These are phyloP conservation scores for Firmiana major DNA, from an alignment of 345 rosid species.

Conservation along the genomic window DNA sequence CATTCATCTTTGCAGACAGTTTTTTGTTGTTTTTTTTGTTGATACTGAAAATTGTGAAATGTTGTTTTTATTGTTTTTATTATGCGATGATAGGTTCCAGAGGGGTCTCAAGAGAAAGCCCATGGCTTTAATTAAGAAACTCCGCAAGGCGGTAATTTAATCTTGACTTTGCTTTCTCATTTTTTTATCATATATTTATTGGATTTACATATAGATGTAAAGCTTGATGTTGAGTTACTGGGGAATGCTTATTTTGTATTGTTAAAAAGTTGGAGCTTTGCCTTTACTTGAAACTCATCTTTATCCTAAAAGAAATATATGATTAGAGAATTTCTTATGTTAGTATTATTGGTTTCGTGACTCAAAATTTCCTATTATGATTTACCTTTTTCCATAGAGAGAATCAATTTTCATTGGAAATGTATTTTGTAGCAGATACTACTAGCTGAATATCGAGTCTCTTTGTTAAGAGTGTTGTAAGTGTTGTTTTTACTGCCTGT, in stretches of 20 bases:
- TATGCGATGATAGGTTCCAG: conserved; percentile 54
- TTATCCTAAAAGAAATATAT: not conserved
- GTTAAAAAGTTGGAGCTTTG: not conserved
- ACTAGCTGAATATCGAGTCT: not conserved
- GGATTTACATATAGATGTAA: not conserved
- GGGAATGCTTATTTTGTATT: not conserved
- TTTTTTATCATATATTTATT: not conserved
- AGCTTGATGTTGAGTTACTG: not conserved
- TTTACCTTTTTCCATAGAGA: not conserved
- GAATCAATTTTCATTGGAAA: not conserved
- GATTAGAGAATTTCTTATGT: not conserved
- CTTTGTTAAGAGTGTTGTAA: not conserved
- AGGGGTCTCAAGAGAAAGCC: conserved; percentile 89
- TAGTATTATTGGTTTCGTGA: not conserved
- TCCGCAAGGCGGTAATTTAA: conserved; percentile 64
- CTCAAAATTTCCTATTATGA: not conserved
- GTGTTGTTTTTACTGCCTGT: not conserved
- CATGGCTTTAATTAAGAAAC: conserved; percentile 82
- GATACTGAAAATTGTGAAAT: not conserved
- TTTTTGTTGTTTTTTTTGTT: not conserved
- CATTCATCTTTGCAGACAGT: not conserved
- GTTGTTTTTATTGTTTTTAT: not conserved
- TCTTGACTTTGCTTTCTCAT: not conserved
- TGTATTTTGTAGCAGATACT: not conserved
- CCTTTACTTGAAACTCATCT: not conserved